phyloP scores from a whole-genome alignment of 257 asterid species.

The Agastache rugosa region DNA sequence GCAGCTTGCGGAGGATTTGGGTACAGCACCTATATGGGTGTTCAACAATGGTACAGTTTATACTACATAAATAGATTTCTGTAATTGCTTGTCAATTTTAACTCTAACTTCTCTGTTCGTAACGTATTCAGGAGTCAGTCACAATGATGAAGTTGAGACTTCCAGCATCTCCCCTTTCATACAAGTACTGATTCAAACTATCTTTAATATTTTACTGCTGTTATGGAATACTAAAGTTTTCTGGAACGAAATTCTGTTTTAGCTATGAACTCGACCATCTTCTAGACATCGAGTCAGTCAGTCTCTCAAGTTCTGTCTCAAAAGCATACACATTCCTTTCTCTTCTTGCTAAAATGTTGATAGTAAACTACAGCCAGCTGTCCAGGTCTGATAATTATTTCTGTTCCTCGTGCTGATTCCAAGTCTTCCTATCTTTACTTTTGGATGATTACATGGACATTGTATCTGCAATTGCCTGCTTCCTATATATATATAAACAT shows the following conservation, averaged over 20 bases:
- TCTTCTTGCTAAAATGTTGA: constrained; percentile 12
- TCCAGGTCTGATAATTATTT: no score
- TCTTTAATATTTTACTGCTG: neutral
- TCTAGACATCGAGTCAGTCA: neutral
- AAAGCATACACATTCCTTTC: neutral
- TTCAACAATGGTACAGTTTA: constrained; percentile 84
- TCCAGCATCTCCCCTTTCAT: constrained; percentile 66
- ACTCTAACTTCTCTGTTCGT: constrained; percentile 9
- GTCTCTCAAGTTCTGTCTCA: neutral
- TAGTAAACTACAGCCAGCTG: neutral
- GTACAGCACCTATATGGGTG: constrained; percentile 87
- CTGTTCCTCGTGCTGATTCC: no score
- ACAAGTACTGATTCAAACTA: constrained; percentile 55
- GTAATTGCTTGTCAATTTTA: constrained; percentile 8
- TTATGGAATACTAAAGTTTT: neutral
- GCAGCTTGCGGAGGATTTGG: constrained; percentile 99
- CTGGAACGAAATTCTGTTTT: neutral
- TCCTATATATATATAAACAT: neutral
- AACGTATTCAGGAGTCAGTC: constrained; percentile 78
- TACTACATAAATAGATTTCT: constrained; percentile 20
- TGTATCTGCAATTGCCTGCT: no score
- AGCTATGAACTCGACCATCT: neutral
- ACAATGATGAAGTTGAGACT: constrained; percentile 85
- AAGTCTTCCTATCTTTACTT: no score
- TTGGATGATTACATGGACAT: no score